Percentiles rank a stretch among this genome's conserved stretches.
Evolutionary conservation across 208 protist genomes (phyloP).

Genomic region (Trypanosoma congolense): DNA sequence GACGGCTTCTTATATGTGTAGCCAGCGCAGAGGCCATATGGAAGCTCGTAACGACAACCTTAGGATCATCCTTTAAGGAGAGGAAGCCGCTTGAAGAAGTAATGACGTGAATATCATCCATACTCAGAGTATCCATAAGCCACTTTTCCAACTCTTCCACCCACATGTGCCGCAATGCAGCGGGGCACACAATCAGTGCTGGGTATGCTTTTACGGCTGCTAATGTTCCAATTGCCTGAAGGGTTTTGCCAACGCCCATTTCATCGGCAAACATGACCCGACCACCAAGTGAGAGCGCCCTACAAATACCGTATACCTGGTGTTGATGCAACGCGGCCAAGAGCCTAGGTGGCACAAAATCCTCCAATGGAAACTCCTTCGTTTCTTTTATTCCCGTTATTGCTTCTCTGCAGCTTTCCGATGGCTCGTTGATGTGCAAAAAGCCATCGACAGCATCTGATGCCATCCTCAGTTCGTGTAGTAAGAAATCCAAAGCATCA

Average conservation of each 20-base stretch:
- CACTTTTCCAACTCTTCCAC: constrained; percentile 76
- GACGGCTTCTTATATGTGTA: constrained; percentile 24
- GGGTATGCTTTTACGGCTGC: constrained; percentile 57
- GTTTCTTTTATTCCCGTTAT: background rate
- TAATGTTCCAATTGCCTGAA: constrained; percentile 61
- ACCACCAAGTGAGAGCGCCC: constrained; percentile 39
- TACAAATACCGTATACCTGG: constrained; percentile 57
- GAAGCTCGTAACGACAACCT: constrained; percentile 75
- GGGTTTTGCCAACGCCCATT: constrained; percentile 84
- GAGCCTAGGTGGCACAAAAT: constrained; percentile 19
- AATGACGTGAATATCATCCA: constrained; percentile 74
- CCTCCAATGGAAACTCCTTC: background rate
- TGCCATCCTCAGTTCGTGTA: constrained; percentile 17
- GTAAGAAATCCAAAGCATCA: constrained; percentile 16
- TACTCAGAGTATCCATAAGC: constrained; percentile 44
- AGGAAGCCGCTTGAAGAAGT: constrained; percentile 58
- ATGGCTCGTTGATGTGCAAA: constrained; percentile 20
- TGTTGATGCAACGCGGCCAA: constrained; percentile 43
- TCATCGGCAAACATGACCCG: constrained; percentile 71
- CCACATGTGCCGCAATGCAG: constrained; percentile 76
- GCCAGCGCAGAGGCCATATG: constrained; percentile 70
- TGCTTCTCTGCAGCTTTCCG: constrained; percentile 9
- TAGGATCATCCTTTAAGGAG: constrained; percentile 24
- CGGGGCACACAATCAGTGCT: constrained; percentile 69
- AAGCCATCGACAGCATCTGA: constrained; percentile 3